Percentiles rank a stretch among this genome's conserved stretches.
Evolutionary conservation across 2,329 filamentous ascomycete species (phyloP).

Genomic region (Ascochyta clinopodiicola): DNA sequence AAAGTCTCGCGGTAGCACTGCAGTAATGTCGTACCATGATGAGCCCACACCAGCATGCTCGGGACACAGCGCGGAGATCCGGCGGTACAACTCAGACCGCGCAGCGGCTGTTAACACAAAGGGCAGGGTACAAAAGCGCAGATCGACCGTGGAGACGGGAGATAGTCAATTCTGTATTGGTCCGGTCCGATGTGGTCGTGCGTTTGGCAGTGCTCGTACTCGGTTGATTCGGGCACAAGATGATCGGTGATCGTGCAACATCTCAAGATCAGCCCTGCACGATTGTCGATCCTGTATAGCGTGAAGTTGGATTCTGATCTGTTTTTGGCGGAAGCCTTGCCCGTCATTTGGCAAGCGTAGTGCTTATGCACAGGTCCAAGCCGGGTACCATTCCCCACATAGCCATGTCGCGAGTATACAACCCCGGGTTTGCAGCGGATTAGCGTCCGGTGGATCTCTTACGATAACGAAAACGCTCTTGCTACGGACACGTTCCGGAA

Average conservation of each 20-base stretch:
- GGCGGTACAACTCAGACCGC: slow-evolving; percentile 15
- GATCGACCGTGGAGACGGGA: background rate
- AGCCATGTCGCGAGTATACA: slow-evolving; percentile 4
- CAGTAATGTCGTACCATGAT: background rate
- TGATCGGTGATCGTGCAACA: slow-evolving; percentile 4
- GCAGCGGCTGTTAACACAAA: slow-evolving; percentile 13
- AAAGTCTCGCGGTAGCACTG: background rate
- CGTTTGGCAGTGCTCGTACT: background rate
- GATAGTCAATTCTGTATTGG: slow-evolving; percentile 7
- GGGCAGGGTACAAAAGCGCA: slow-evolving; percentile 2
- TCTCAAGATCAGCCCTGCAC: slow-evolving; percentile 2
- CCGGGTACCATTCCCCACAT: background rate
- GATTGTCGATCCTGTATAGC: slow-evolving; percentile 18
- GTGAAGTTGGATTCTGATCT: background rate
- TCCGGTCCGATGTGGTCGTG: slow-evolving; percentile 2
- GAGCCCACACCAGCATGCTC: slow-evolving; percentile 4
- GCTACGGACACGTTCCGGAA: background rate
- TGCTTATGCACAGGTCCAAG: slow-evolving; percentile 6
- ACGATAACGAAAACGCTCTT: background rate
- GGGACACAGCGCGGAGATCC: slow-evolving; percentile 35
- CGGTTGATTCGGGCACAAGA: slow-evolving; percentile 1
- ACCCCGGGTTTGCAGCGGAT: background rate
- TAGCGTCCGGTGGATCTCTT: background rate
- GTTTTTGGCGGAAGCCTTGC: slow-evolving; percentile 5
- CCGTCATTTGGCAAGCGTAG: slow-evolving; percentile 6